These are phyloP conservation scores for Neurospora sp. DNA, from an alignment of 2,329 filamentous ascomycete genomes.

Conservation along the genomic window DNA sequence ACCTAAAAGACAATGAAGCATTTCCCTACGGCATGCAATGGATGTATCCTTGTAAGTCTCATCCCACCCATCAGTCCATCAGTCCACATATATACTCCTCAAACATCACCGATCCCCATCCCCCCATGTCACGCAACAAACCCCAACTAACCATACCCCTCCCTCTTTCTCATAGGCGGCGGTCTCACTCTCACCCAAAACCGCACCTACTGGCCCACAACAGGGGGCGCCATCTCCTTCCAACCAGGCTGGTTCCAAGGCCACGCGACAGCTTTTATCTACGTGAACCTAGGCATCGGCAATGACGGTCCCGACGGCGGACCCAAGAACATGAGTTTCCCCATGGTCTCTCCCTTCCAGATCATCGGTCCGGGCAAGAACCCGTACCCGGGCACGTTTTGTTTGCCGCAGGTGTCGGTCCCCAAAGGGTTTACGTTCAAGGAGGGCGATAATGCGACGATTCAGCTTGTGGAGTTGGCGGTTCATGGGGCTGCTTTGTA, in stretches of 20 bases:
- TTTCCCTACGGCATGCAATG: conserved; percentile 91
- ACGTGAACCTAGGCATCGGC: conserved; percentile 84
- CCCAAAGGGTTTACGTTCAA: too few species aligned
- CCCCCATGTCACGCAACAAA: not conserved
- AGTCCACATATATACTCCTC: too few species aligned
- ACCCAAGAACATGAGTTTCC: conserved; percentile 78
- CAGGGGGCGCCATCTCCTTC: conserved; percentile 76
- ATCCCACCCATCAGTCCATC: not conserved
- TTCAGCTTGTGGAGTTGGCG: too few species aligned
- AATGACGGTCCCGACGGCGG: conserved; percentile 51
- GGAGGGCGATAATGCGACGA: too few species aligned
- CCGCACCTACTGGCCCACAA: conserved; percentile 84
- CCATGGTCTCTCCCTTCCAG: conserved; percentile 73
- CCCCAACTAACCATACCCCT: conserved; percentile 3
- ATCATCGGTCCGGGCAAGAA: conserved; percentile 72
- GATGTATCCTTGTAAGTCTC: conserved; percentile 78
- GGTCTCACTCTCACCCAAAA: conserved; percentile 70
- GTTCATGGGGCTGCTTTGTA: conserved; percentile 78
- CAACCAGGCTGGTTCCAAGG: conserved; percentile 96
- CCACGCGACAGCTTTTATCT: conserved; percentile 71
- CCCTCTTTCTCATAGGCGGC: conserved; percentile 52
- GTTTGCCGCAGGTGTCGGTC: too few species aligned
- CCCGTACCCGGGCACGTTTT: conserved; percentile 82
- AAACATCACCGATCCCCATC: too few species aligned
- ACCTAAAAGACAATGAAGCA: conserved; percentile 65